These are phyloP conservation scores for Candida khao-thaluensis DNA, from an alignment of 805 yeast species.

Conservation along the genomic window DNA sequence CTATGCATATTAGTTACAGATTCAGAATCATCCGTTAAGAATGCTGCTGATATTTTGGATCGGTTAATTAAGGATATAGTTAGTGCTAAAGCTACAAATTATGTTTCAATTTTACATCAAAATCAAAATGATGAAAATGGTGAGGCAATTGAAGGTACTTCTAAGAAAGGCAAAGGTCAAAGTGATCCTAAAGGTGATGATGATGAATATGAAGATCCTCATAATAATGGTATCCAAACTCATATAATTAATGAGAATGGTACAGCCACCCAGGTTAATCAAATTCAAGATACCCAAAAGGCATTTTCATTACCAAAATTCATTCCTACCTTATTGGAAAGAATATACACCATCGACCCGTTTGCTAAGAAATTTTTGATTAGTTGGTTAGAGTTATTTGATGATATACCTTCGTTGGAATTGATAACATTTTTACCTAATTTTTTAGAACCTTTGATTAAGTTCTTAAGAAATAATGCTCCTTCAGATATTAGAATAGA, in stretches of 20 bases:
- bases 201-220: not conserved
- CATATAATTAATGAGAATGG: slow-evolving; percentile 56
- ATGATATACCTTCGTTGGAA: slow-evolving; percentile 90
- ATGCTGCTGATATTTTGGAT: slow-evolving; percentile 92
- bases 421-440: slow-evolving; percentile 84
- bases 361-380: slow-evolving; percentile 88
- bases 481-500: slow-evolving; percentile 85
- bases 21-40: slow-evolving; percentile 85
- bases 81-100: slow-evolving; percentile 88
- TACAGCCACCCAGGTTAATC: slow-evolving; percentile 57
- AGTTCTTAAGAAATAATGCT: slow-evolving; percentile 72
- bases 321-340: slow-evolving; percentile 85
- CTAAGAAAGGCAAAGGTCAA: slow-evolving; percentile 24
- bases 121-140: not conserved
- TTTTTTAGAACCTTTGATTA: slow-evolving; percentile 78
- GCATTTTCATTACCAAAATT: slow-evolving; percentile 86
- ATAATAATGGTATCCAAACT: slow-evolving; percentile 29
- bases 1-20: slow-evolving; percentile 88
- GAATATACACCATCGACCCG: slow-evolving; percentile 91
- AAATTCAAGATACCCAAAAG: slow-evolving; percentile 54
- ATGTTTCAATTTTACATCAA: slow-evolving; percentile 68
- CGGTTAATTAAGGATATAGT: slow-evolving; percentile 90
- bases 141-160: not conserved
- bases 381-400: slow-evolving; percentile 90
- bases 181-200: slow-evolving; percentile 1